Conservation (phyloP, 2,329 filamentous ascomycete genomes). For the Nemania diffusa region DNA sequence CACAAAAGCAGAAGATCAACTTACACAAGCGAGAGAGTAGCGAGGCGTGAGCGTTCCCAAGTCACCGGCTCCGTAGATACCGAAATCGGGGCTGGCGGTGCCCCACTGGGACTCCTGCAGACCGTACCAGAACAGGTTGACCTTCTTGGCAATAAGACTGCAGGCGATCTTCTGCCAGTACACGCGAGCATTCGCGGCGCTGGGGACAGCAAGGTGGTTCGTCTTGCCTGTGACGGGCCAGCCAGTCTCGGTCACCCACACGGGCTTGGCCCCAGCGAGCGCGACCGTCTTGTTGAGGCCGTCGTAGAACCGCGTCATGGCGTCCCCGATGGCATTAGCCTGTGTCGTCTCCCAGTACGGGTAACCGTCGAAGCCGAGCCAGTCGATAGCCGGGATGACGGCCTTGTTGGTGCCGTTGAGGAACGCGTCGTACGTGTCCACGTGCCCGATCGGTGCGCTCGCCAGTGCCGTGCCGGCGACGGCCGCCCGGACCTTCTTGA, state of each 20-base stretch:
- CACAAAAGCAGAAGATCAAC: neutral
- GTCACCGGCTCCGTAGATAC: slow-evolving; percentile 51
- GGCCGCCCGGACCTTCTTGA: slow-evolving; percentile 63
- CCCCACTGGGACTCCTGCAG: slow-evolving; percentile 52
- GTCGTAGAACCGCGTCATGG: slow-evolving; percentile 56
- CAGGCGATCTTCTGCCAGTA: slow-evolving; percentile 51
- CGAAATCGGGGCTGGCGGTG: slow-evolving; percentile 50
- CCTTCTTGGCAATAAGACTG: slow-evolving; percentile 41
- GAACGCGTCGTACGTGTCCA: slow-evolving; percentile 67
- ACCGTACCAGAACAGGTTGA: slow-evolving; percentile 53
- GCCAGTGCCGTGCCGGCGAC: slow-evolving; percentile 54
- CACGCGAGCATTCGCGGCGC: slow-evolving; percentile 56
- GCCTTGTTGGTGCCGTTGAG: slow-evolving; percentile 59
- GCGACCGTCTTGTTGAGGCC: slow-evolving; percentile 50
- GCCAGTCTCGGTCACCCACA: slow-evolving; percentile 75
- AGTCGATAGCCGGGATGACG: slow-evolving; percentile 63
- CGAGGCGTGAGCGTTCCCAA: slow-evolving; percentile 43
- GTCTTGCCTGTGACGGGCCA: slow-evolving; percentile 64
- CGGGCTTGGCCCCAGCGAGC: slow-evolving; percentile 62
- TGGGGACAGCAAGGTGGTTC: slow-evolving; percentile 58
- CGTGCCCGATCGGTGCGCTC: slow-evolving; percentile 60
- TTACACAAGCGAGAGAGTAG: slow-evolving; percentile 49
- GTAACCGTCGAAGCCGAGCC: slow-evolving; percentile 64
- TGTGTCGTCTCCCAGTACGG: slow-evolving; percentile 62
- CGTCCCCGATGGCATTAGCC: slow-evolving; percentile 56